These are phyloP conservation scores for Cryptococcus wingfieldii DNA, from an alignment of 1,284 basidiomycete species.

Conservation along the genomic window DNA sequence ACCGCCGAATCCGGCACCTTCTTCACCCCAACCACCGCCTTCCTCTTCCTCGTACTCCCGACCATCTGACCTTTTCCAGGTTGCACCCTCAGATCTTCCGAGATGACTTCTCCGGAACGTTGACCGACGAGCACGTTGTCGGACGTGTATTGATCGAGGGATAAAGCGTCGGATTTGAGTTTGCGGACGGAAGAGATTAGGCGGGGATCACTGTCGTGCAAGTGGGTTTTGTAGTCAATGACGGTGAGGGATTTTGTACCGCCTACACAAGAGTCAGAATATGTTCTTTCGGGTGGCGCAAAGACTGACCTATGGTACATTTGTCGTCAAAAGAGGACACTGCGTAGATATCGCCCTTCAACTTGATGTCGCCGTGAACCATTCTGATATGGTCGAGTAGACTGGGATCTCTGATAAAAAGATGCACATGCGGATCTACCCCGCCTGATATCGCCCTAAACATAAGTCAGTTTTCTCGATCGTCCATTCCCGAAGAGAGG, in stretches of 20 bases:
- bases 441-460: conserved; percentile 29
- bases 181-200: conserved; percentile 10
- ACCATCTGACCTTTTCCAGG: neutral
- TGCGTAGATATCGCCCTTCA: conserved; percentile 30
- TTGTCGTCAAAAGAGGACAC: conserved; percentile 32
- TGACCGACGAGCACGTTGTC: conserved; percentile 34
- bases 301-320: conserved; percentile 29
- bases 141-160: conserved; percentile 25
- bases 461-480: neutral
- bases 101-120: conserved; percentile 17
- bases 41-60: conserved; percentile 5
- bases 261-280: neutral
- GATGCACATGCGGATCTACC: conserved; percentile 34
- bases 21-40: conserved; percentile 36
- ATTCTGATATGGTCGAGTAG: conserved; percentile 19
- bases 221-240: conserved; percentile 10
- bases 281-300: neutral
- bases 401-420: conserved; percentile 25
- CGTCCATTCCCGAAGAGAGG: neutral
- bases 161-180: conserved; percentile 29
- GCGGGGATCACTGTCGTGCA: neutral
- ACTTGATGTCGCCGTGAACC: conserved; percentile 22
- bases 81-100: conserved; percentile 31
- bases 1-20: conserved; percentile 36
- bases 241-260: conserved; percentile 12